phyloP scores from a whole-genome alignment of 306 rosid species.

The Delonix regia region DNA sequence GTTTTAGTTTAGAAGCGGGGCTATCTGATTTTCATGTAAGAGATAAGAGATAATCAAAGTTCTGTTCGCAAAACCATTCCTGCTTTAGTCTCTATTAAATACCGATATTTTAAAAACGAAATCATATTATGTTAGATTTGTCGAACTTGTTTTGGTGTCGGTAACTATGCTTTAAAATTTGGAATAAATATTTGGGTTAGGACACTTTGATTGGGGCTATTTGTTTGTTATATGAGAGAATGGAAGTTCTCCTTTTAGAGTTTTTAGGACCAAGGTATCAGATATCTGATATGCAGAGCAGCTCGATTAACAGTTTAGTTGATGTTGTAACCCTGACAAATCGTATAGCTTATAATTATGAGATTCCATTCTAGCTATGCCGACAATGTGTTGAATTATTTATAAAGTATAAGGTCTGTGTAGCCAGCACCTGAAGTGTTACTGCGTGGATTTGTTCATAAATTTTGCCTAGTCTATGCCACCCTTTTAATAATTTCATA shows the following conservation, averaged over 20 bases:
- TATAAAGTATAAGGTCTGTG: too few species aligned
- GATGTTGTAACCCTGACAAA: background rate
- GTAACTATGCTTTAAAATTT: background rate
- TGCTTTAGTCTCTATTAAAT: background rate
- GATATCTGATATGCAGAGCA: background rate
- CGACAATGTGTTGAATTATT: slow-evolving; percentile 4
- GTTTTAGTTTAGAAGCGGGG: too few species aligned
- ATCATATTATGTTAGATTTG: background rate
- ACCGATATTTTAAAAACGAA: background rate
- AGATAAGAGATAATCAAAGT: background rate
- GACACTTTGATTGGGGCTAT: slow-evolving; percentile 8
- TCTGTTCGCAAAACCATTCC: background rate
- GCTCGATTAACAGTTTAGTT: background rate
- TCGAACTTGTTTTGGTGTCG: background rate
- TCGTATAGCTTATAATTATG: background rate
- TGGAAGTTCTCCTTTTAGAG: slow-evolving; percentile 47
- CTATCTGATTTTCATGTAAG: background rate
- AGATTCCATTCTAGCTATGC: background rate
- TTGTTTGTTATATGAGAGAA: slow-evolving; percentile 54
- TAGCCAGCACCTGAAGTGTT: too few species aligned
- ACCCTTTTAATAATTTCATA: too few species aligned
- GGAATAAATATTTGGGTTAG: background rate
- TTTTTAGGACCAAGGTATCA: background rate
- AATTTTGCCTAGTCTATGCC: too few species aligned
- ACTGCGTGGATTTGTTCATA: background rate